Evolutionary conservation across 371 early-diverging fungal genomes (phyloP), one percentile per base, ranked within the genome.

Genomic region (Syncephalastrum racemosum): DNA sequence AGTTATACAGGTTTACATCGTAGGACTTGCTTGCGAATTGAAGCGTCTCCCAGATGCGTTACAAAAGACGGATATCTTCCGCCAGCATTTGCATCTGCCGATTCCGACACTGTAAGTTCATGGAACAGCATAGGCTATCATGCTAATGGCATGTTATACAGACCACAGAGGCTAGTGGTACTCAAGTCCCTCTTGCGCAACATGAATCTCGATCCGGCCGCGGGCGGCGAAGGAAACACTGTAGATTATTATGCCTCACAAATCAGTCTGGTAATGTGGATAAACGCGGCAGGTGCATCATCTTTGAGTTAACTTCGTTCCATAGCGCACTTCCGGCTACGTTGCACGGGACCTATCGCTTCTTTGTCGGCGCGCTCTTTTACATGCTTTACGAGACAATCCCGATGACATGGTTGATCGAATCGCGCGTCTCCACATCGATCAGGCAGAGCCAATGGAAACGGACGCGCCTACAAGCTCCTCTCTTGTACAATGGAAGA

Each of bases 261-360:
- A 46, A 66, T 71, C 23, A 63, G 69, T 25, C 53, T 71, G 59
- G 76, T 75, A 59, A 59, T 20, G 27, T 25, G 1, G 43, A 36
- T n/a, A 8, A 3, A 50, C 27, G 14, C 12, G 23, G 19, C 16
- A 49, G 1, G 15, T 1, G 18, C 4, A 12, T 42, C 1, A 19
- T 31, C 36, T 10, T 31, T 0, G 20, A 14, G 0, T 19, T 19
- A 5, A 23, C 24, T 14, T 5, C 27, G 16, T 20, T 20, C 8
- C 1, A 6, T n/a, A 83, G 81, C 59, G 76, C 49, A 81, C 85
- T 0, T 80, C 87, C 5, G 87, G 87, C 6, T 87, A 79, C 58
- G 81, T 87, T 4, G 83, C 83, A 13, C 69, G 75, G 14, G 85
- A 87, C 51, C 66, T 87, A 23, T 66, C 63, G 15, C 43, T 64